Evolutionary conservation across 257 asterid genomes (phyloP).

Genomic region (Solanum lignicaule): DNA sequence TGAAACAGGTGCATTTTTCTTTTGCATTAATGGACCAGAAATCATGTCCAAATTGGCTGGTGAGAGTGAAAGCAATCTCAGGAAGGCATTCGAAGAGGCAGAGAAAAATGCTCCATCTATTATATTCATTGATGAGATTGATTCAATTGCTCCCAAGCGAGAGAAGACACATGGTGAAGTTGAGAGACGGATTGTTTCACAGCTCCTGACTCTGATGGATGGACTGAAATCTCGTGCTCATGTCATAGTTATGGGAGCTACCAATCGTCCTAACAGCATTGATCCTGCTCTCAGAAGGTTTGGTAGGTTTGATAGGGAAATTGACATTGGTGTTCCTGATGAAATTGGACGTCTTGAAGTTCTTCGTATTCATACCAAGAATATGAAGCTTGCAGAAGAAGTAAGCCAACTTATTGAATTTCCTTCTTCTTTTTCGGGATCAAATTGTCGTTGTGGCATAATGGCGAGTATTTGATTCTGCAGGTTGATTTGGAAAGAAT

Average conservation of each 20-base stretch:
- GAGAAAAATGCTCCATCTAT: conserved; percentile 57
- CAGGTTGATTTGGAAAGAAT: conserved; percentile 52
- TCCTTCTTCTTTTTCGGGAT: background rate
- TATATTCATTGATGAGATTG: conserved; percentile 46
- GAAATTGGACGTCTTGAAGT: conserved; percentile 60
- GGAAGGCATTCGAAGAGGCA: conserved; percentile 64
- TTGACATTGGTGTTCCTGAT: conserved; percentile 59
- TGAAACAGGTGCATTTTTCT: conserved; percentile 58
- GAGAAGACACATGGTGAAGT: conserved; percentile 59
- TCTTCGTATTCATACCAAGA: conserved; percentile 53
- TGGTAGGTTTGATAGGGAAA: conserved; percentile 60
- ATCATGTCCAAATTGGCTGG: conserved; percentile 60
- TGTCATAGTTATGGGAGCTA: conserved; percentile 52
- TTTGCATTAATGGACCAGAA: conserved; percentile 50
- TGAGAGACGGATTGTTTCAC: conserved; percentile 56
- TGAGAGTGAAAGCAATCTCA: conserved; percentile 55
- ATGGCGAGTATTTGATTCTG: background rate
- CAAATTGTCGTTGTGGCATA: background rate
- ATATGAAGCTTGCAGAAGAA: conserved; percentile 50
- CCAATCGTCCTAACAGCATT: conserved; percentile 53
- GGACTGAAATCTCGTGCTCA: conserved; percentile 49
- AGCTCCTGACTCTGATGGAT: conserved; percentile 48
- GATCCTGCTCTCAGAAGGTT: conserved; percentile 55
- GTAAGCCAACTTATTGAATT: conserved; percentile 13
- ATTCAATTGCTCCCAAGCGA: conserved; percentile 59